Base-by-base conservation (phyloP, 2,329 filamentous ascomycete species). In the Torrubiellomyces zombiae region DNA sequence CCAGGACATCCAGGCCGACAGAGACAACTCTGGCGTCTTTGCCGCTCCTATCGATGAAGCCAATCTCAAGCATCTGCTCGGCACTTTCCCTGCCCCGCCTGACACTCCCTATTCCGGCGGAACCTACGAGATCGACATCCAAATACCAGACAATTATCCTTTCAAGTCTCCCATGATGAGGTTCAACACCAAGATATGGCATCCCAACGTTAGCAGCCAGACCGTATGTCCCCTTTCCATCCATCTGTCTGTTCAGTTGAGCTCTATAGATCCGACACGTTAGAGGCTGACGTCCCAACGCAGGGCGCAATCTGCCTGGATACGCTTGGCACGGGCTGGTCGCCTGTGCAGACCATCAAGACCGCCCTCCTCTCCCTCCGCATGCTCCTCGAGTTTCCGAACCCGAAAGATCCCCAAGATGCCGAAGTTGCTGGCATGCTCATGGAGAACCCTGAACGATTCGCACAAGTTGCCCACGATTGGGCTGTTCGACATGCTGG, bases 291-390 rank as follows among this genome's bases (percentile, higher is more conserved):
- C n/a, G n/a, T n/a, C n/a, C n/a, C n/a, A 7, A 13, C 44, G 6
- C 33, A 95, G 82, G 89, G 89, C 28, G 86, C 85, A 14, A 98
- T 98, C 48, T 98, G 89, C 45, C 72, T 98, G 27, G 89, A 98
- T 47, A 95, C 85, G 0, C 67, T 98, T 10, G 75, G 78, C 7
- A 68, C 68, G 9, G 82, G 79, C 38, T 98, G 89, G 89, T 93
- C 86, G 5, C 89, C 89, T 0, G 85, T 98, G 14, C 67, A 94
- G 32, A 98, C 86, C 9, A 86, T 98, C 50, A 95, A 94, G 56
- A 91, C 82, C 12, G 82, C 86, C 18, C 69, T 98, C 22, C 73
- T 98, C 30, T 94, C 85, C 15, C 64, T 98, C 16, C 85, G 93
- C 49, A 86, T 85, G 37, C 71, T 98, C 11, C 78, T 98, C 42